These are phyloP conservation scores for Casuarina equisetifolia DNA, from an alignment of 306 rosid genomes.

Conservation along the genomic window DNA sequence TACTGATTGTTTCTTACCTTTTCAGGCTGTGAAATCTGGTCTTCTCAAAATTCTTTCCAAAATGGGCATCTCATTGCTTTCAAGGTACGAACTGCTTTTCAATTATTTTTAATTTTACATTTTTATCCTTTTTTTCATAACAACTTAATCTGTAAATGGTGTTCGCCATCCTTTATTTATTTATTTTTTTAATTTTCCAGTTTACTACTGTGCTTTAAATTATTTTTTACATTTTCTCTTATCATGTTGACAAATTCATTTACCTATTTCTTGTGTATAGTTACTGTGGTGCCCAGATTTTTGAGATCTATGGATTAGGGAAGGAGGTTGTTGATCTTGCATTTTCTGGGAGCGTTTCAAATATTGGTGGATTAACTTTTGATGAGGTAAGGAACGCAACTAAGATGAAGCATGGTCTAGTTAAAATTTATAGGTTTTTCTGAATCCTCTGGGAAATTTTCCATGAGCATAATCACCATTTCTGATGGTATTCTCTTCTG, in stretches of 20 bases:
- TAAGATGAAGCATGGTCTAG: slow-evolving; percentile 16
- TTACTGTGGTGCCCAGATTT: slow-evolving; percentile 98
- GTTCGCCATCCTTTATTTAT: not conserved
- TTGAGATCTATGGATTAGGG: slow-evolving; percentile 94
- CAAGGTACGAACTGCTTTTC: slow-evolving; percentile 55
- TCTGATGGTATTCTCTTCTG: not conserved
- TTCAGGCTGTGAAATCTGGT: slow-evolving; percentile 88
- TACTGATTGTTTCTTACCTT: slow-evolving; percentile 29
- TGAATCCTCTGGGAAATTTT: no score
- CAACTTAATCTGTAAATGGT: not conserved
- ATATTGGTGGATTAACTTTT: slow-evolving; percentile 90
- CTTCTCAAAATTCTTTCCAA: slow-evolving; percentile 96
- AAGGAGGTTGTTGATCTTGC: slow-evolving; percentile 85
- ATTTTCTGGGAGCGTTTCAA: slow-evolving; percentile 87
- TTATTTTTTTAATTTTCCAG: not conserved
- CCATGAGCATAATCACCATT: no score
- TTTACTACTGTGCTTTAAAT: not conserved
- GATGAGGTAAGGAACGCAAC: slow-evolving; percentile 77
- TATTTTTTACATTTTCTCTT: slow-evolving; percentile 10
- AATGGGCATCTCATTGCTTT: slow-evolving; percentile 95
- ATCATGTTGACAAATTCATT: slow-evolving; percentile 29
- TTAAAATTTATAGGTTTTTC: not conserved
- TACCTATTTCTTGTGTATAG: slow-evolving; percentile 47
- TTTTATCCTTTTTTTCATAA: not conserved
- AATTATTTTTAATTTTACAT: not conserved